These are phyloP conservation scores for Toxoplasma gondii DNA, from an alignment of 169 alveolate genomes.

Conservation along the genomic window DNA sequence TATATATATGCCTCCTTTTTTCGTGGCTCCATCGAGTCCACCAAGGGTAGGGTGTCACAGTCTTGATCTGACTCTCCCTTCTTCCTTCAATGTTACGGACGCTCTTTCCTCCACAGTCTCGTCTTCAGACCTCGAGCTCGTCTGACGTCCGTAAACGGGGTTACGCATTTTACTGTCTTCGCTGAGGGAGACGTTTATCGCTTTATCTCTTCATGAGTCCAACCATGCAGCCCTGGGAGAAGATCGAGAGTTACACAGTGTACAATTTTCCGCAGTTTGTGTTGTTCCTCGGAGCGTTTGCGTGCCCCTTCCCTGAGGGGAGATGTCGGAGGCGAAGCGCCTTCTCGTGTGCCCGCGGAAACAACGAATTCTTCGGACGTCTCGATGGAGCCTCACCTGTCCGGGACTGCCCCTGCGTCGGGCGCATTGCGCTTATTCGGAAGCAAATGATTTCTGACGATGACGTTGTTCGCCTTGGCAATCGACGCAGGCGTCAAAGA, in stretches of 20 bases:
- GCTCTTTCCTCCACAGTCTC: too few species aligned
- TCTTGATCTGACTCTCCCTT: too few species aligned
- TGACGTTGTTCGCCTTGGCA: neutral
- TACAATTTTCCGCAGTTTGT: conserved; percentile 17
- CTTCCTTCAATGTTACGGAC: too few species aligned
- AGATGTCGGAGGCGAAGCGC: neutral
- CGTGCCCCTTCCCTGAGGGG: neutral
- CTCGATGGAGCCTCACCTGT: neutral
- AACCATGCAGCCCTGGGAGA: neutral
- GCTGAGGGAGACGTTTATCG: too few species aligned
- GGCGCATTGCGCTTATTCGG: neutral
- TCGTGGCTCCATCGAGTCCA: too few species aligned
- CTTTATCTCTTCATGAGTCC: too few species aligned
- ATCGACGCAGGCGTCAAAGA: neutral
- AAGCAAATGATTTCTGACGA: neutral
- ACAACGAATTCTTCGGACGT: neutral
- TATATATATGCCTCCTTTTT: too few species aligned
- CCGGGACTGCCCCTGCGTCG: neutral
- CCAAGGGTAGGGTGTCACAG: too few species aligned
- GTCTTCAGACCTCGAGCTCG: too few species aligned
- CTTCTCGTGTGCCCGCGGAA: neutral
- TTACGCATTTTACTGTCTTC: too few species aligned
- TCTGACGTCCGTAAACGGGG: too few species aligned
- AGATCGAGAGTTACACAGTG: neutral
- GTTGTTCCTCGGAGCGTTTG: neutral